Percentiles rank a stretch among this genome's conserved stretches.
These are phyloP conservation scores for Stellera chamaejasme DNA, from an alignment of 345 rosid species.

Conservation along the genomic window DNA sequence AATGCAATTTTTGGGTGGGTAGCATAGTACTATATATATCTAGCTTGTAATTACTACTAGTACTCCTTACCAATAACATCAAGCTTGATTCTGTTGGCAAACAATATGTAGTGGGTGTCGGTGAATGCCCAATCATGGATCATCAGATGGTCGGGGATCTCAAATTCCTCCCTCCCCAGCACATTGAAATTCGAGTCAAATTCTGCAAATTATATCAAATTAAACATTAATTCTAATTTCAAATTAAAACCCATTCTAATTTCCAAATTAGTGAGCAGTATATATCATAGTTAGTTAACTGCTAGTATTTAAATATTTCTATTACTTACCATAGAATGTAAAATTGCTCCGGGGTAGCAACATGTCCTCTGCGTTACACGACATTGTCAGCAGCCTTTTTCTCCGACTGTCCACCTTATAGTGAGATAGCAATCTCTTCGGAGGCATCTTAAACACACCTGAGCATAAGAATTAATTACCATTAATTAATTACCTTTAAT, in stretches of 20 bases:
- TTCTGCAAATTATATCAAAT: constrained; percentile 29
- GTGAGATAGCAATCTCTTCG: constrained; percentile 84
- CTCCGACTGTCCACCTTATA: constrained; percentile 58
- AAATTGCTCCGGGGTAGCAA: constrained; percentile 72
- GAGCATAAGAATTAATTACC: background rate
- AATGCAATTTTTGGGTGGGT: too few species aligned
- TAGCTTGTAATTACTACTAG: too few species aligned
- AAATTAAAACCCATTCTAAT: background rate
- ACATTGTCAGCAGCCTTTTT: constrained; percentile 52
- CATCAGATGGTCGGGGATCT: constrained; percentile 73
- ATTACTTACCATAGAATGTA: constrained; percentile 60
- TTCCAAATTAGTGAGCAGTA: background rate
- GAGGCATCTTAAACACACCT: constrained; percentile 88
- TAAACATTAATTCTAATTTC: too few species aligned
- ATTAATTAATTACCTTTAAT: too few species aligned
- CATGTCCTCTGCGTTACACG: constrained; percentile 96
- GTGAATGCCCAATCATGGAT: constrained; percentile 97
- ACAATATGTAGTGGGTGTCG: constrained; percentile 62
- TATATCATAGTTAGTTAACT: background rate
- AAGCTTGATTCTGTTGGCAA: constrained; percentile 72
- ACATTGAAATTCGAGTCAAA: constrained; percentile 53
- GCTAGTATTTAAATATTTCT: background rate
- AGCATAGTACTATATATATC: too few species aligned
- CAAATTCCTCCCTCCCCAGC: constrained; percentile 45
- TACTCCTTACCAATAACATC: constrained; percentile 46